phyloP scores from a whole-genome alignment of 2,329 filamentous ascomycete species.

The Fusarium redolens region DNA sequence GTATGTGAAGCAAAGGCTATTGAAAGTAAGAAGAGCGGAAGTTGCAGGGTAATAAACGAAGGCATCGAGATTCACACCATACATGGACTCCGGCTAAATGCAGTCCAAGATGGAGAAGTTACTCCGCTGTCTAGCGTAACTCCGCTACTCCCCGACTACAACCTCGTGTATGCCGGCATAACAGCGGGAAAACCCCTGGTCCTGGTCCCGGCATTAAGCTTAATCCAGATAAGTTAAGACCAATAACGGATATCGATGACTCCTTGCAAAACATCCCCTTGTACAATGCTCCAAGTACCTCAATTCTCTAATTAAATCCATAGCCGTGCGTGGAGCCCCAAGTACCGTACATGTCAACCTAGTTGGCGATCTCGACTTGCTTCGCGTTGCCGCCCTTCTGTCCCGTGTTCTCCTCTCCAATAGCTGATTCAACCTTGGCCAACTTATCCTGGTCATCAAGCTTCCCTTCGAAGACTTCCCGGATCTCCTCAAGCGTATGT shows the following conservation, averaged over 20 bases:
- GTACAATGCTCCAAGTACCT: rapidly evolving
- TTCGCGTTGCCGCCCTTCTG: neutral
- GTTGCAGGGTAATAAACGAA: neutral
- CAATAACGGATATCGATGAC: neutral
- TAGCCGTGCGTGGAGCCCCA: rapidly evolving
- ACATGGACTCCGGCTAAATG: neutral
- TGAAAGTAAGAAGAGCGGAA: neutral
- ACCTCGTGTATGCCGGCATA: neutral
- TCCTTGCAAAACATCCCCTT: neutral
- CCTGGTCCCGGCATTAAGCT: neutral
- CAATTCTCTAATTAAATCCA: no score
- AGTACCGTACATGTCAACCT: rapidly evolving
- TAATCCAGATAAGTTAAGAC: neutral
- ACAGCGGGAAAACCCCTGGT: neutral
- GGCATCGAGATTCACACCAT: neutral
- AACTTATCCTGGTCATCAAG: neutral
- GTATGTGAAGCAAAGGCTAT: no score
- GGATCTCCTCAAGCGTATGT: conserved; percentile 46
- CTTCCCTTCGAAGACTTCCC: conserved; percentile 45
- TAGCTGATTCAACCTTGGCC: neutral
- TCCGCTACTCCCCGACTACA: neutral
- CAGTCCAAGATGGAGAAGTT: neutral
- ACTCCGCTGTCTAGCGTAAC: neutral
- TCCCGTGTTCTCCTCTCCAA: neutral
- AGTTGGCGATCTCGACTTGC: neutral